phyloP scores from a whole-genome alignment of 164 flowering plant genomes.

The Annona cherimola region DNA sequence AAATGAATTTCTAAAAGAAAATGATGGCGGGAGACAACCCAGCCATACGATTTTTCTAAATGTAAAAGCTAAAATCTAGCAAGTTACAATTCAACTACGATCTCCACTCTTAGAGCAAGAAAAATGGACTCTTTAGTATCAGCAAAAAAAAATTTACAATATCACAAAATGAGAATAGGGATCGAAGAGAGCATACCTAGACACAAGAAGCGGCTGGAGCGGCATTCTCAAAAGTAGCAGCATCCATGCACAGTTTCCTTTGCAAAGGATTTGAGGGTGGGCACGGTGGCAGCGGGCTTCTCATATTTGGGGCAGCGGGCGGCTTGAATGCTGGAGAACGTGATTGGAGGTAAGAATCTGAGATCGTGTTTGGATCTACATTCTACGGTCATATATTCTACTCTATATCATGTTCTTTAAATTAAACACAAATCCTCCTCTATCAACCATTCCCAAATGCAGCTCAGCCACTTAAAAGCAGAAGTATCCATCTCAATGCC shows the following conservation, averaged over 20 bases:
- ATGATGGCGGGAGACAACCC: not conserved
- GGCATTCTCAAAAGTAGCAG: slow-evolving; percentile 33
- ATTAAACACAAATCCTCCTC: too few species aligned
- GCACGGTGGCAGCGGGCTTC: slow-evolving; percentile 75
- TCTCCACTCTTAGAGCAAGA: not conserved
- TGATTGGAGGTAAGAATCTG: slow-evolving; percentile 22
- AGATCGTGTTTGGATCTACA: slow-evolving; percentile 37
- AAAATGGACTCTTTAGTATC: not conserved
- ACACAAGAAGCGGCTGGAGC: slow-evolving; percentile 50
- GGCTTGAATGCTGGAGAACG: not conserved
- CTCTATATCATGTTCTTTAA: too few species aligned
- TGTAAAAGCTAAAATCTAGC: too few species aligned
- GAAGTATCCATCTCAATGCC: too few species aligned
- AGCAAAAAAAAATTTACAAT: not conserved
- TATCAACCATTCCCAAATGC: too few species aligned
- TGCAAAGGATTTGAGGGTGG: slow-evolving; percentile 76
- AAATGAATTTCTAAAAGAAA: not conserved
- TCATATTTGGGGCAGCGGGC: slow-evolving; percentile 29
- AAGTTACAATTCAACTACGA: not conserved
- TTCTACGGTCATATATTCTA: too few species aligned
- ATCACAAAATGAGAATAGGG: not conserved
- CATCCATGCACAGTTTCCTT: slow-evolving; percentile 57
- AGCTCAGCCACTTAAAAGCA: too few species aligned
- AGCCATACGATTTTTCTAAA: not conserved
- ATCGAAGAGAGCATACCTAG: slow-evolving; percentile 37